A percentile compares a stretch with the other conserved stretches of the same genome.
Evolutionary conservation across 306 rosid species (phyloP).

Genomic region (Phaseolus lunatus): DNA sequence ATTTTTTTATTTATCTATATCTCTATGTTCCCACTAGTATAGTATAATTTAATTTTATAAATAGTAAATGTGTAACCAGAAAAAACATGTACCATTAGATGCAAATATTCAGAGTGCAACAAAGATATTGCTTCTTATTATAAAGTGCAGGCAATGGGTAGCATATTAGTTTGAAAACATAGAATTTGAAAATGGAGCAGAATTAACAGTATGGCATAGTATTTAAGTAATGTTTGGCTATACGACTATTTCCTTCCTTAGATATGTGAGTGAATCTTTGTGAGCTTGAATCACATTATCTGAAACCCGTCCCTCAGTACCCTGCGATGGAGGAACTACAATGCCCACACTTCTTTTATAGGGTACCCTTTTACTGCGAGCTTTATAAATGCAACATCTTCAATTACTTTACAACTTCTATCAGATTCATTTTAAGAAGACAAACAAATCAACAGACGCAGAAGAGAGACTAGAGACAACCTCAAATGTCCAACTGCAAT

Average conservation of each 20-base stretch:
- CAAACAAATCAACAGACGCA: neutral
- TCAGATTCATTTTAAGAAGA: neutral
- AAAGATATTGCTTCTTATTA: too few species aligned
- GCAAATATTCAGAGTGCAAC: too few species aligned
- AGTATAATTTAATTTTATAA: too few species aligned
- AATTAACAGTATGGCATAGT: too few species aligned
- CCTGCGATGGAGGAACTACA: conserved; percentile 42
- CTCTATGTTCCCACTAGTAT: too few species aligned
- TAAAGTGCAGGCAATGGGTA: too few species aligned
- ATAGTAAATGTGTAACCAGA: too few species aligned
- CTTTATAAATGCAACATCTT: conserved; percentile 39
- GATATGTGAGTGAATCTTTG: conserved; percentile 61
- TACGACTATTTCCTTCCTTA: conserved; percentile 58
- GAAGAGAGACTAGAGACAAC: neutral
- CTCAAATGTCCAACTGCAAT: conserved; percentile 73
- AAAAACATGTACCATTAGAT: too few species aligned
- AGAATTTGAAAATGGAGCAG: too few species aligned
- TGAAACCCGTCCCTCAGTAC: conserved; percentile 56
- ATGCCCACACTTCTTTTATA: conserved; percentile 79
- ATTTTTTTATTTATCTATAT: too few species aligned
- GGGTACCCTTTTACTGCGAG: conserved; percentile 60
- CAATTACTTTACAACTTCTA: neutral
- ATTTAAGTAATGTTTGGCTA: neutral
- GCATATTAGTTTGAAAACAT: too few species aligned
- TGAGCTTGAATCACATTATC: conserved; percentile 66